Evolutionary conservation across 192 early-diverging fungal species (phyloP), one percentile per base, ranked within the genome.

Genomic region (Rhizophagus clarus): DNA sequence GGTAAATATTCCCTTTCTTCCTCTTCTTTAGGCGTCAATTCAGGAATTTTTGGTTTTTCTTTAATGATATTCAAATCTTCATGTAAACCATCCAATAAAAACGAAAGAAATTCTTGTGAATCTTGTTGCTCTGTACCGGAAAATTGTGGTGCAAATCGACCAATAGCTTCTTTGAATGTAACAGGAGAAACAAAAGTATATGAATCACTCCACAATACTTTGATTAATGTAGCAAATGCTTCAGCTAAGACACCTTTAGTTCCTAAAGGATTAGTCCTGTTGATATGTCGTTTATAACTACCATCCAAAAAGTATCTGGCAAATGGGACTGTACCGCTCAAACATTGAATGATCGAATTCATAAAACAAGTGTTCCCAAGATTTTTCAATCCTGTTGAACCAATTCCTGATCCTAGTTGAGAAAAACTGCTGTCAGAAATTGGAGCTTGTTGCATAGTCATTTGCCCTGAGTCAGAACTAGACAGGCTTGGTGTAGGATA

Each of bases 51-150:
- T n/a, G 88, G 82, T 45, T 82, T 86, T 17, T 83, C 68, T 3
- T 77, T 72, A 11, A 90, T 87, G 26, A 90, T 77, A 79, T 99
- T 99, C 42, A 98, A 81, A 78, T 96, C 93, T 84, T 98, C 98
- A 81, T 99, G 97, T 22, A 99, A 81, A 0, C 91, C 87, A 87
- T 98, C 96, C 31, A 98, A 82, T 71, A 99, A 82, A 81, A 95
- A 98, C 4, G 90, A 87, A 14, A 98, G 86, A 85, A 99, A 98
- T 85, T 98, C 97, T 81, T 99, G 98, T 1, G 94, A 94, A 85
- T 99, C 98, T 37, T 99, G 96, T 82, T 99, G 98, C 69, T 98
- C 96, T 64, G 89, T 92, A 8, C 95, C 95, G 45, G 87, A 88
- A 83, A 97, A 99, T 80, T 96, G 93, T 8, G 91, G 89, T 47